Conservation (phyloP, 2,329 filamentous ascomycete species). For the Alternaria infectoria region DNA sequence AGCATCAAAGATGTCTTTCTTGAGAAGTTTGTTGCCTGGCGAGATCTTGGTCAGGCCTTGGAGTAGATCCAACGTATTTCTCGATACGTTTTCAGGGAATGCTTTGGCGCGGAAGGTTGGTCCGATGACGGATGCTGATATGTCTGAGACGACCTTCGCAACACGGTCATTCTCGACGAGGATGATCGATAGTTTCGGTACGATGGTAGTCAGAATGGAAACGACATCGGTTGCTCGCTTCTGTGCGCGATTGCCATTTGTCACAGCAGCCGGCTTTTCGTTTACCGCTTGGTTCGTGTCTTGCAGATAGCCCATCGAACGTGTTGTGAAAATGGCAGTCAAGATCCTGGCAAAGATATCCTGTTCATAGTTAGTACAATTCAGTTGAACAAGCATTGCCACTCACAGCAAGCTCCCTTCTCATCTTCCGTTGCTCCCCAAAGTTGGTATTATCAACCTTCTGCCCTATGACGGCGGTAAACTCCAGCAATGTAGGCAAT, state of each 20-base stretch:
- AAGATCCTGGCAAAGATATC: slow-evolving; percentile 88
- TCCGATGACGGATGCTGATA: slow-evolving; percentile 82
- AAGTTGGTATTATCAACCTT: slow-evolving; percentile 99
- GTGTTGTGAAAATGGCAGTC: slow-evolving; percentile 91
- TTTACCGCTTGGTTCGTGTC: slow-evolving; percentile 52
- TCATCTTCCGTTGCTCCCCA: slow-evolving; percentile 91
- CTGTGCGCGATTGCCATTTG: slow-evolving; percentile 50
- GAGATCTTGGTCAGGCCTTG: slow-evolving; percentile 78
- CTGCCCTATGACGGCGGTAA: slow-evolving; percentile 85
- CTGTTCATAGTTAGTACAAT: slow-evolving; percentile 51
- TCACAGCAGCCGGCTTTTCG: slow-evolving; percentile 26
- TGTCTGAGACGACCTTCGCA: slow-evolving; percentile 75
- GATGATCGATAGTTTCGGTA: slow-evolving; percentile 81
- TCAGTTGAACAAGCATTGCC: not conserved
- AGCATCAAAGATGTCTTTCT: slow-evolving; percentile 87
- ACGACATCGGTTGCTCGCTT: slow-evolving; percentile 68
- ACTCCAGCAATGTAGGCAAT: slow-evolving; percentile 82
- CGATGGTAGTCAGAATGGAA: slow-evolving; percentile 76
- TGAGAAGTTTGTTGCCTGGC: slow-evolving; percentile 87
- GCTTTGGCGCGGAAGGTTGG: slow-evolving; percentile 82
- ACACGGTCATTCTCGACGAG: slow-evolving; percentile 87
- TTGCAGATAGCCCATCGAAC: slow-evolving; percentile 75
- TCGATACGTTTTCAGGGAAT: slow-evolving; percentile 84
- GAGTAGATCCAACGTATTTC: slow-evolving; percentile 73
- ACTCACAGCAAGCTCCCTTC: slow-evolving; percentile 83